Evolutionary conservation across 345 rosid species (phyloP).

Genomic region (Noccaea caerulescens): DNA sequence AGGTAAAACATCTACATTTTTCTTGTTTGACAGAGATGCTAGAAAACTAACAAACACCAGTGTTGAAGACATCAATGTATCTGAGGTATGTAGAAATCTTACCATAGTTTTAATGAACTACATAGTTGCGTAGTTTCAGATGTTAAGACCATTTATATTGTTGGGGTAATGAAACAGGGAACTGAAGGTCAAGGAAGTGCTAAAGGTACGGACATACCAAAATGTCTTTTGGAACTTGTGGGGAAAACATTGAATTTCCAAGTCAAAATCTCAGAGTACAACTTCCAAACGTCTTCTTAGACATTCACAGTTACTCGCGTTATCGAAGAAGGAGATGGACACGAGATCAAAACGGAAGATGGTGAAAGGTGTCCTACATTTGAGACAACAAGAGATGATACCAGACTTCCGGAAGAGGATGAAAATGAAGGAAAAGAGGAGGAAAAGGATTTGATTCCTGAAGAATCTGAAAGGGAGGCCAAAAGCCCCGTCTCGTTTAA

Average conservation of each 20-base stretch:
- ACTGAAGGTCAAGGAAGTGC: background rate
- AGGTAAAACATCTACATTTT: background rate
- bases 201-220: background rate
- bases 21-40: background rate
- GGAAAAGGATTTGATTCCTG: no score
- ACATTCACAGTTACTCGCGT: background rate
- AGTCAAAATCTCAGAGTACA: background rate
- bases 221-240: background rate
- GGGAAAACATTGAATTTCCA: background rate
- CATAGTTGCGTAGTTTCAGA: no score
- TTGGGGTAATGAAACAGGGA: no score
- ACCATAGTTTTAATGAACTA: no score
- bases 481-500: no score
- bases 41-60: background rate
- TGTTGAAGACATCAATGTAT: background rate
- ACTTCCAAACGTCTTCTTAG: background rate
- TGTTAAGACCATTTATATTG: no score
- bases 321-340: background rate
- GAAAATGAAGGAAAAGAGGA: no score
- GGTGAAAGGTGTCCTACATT: no score
- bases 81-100: background rate
- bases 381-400: no score
- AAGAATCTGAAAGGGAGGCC: no score
- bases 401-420: no score
- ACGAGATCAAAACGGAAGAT: no score